These are phyloP conservation scores for Geotrichum australiense DNA, from an alignment of 1,139 yeast genomes.

Conservation along the genomic window DNA sequence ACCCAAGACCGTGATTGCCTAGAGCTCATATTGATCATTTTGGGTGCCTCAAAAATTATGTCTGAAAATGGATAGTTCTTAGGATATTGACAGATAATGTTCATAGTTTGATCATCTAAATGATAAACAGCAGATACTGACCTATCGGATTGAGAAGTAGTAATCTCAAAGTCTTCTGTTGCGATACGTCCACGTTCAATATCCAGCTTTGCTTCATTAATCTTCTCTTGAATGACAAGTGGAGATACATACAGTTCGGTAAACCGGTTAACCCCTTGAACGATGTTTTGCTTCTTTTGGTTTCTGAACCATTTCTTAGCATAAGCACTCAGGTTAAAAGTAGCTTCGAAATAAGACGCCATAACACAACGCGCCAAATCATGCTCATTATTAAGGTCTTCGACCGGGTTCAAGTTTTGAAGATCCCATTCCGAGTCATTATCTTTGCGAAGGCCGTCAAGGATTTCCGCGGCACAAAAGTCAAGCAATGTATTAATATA, in stretches of 20 bases:
- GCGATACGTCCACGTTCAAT: slow-evolving; percentile 34
- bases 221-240: slow-evolving; percentile 49
- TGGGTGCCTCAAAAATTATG: slow-evolving; percentile 68
- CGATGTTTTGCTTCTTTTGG: slow-evolving; percentile 51
- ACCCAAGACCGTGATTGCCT: slow-evolving; percentile 95
- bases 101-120: slow-evolving; percentile 85
- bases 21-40: slow-evolving; percentile 83
- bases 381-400: slow-evolving; percentile 23
- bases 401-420: slow-evolving; percentile 29
- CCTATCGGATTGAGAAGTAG: slow-evolving; percentile 52
- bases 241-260: slow-evolving; percentile 61
- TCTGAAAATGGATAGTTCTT: slow-evolving; percentile 65
- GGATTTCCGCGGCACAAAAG: slow-evolving; percentile 22
- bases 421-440: slow-evolving; percentile 12
- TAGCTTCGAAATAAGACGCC: slow-evolving; percentile 51
- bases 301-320: slow-evolving; percentile 68
- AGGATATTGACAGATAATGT: slow-evolving; percentile 69
- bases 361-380: slow-evolving; percentile 14
- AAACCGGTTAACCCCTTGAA: slow-evolving; percentile 53
- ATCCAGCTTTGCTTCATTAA: slow-evolving; percentile 44
- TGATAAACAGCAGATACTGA: slow-evolving; percentile 70
- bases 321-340: slow-evolving; percentile 57
- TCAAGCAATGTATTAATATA: slow-evolving; percentile 38
- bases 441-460: slow-evolving; percentile 15
- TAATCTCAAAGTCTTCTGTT: slow-evolving; percentile 56